Percentiles rank a stretch among this genome's conserved stretches.
Evolutionary conservation across 805 yeast species (phyloP).

Genomic region (Metschnikowia cubensis): DNA sequence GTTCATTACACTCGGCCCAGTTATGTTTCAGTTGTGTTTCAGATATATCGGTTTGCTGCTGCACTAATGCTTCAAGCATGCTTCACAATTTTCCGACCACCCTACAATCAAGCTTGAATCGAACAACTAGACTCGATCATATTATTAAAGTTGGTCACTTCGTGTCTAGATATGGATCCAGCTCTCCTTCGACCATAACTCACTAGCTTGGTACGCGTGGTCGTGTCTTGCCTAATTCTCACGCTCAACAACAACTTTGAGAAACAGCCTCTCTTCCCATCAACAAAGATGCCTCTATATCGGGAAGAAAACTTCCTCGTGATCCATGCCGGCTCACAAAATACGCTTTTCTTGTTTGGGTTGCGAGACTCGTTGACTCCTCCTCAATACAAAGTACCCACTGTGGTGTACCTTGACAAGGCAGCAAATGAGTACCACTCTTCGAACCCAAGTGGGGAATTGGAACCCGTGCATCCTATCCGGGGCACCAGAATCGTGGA

Average conservation of each 20-base stretch:
- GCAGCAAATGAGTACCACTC: slow-evolving; percentile 32
- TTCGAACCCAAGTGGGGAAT: slow-evolving; percentile 26
- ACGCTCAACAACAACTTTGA: slow-evolving; percentile 1
- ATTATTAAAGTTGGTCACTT: too few species aligned
- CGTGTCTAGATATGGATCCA: too few species aligned
- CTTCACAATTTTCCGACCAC: too few species aligned
- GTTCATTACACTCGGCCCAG: too few species aligned
- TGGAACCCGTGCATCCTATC: slow-evolving; percentile 58
- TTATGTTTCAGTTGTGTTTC: not conserved
- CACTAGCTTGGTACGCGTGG: not conserved
- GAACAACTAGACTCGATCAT: too few species aligned
- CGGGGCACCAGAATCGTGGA: slow-evolving; percentile 60
- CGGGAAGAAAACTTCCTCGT: slow-evolving; percentile 48
- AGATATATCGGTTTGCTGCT: too few species aligned
- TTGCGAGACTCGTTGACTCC: slow-evolving; percentile 70
- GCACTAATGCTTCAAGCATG: too few species aligned
- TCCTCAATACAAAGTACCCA: slow-evolving; percentile 74
- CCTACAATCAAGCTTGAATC: too few species aligned
- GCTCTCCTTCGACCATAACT: too few species aligned
- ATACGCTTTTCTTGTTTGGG: slow-evolving; percentile 77
- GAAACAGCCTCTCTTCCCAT: not conserved
- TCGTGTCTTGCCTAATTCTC: slow-evolving; percentile 2
- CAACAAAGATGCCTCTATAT: slow-evolving; percentile 36
- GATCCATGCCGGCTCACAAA: slow-evolving; percentile 73
- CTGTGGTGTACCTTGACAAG: slow-evolving; percentile 57